Base-by-base conservation (phyloP, 2,329 filamentous ascomycete genomes). In the Aspergillus sp. region DNA sequence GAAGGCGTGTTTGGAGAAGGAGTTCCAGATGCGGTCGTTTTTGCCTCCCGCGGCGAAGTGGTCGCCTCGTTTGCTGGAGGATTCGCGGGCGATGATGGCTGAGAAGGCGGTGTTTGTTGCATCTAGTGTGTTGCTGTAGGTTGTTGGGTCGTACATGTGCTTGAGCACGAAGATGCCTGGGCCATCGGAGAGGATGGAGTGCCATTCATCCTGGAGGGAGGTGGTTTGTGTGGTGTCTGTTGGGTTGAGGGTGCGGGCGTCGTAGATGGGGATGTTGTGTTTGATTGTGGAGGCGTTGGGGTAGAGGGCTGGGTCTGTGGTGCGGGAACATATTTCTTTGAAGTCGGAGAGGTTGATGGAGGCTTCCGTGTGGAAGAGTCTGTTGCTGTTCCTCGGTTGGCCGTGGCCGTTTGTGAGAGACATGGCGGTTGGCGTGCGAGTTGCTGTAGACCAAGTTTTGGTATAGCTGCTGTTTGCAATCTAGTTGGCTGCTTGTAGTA, bases 1-100 rank as follows among this genome's bases (percentile, higher is more conserved):
- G 2, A 84, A 71, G 22, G 80, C 83, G 68, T 89, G 87, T 69
- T 89, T 89, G 64, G 82, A 82, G 73, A 89, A 86, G 0, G 86
- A 86, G 75, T 89, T 89, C 86, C 86, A 89, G 75, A 89, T 87
- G 9, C 87, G 81, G 57, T 84, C 80, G 69, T 89, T 89, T 25
- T 80, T 79, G 23, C 83, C 83, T 2, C 79, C 77, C 4, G 80
- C 74, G 1, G 86, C 85, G 71, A 89, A 89, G 68, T 89, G 87
- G 71, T 89, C 87, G 23, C 87, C 87, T 55, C 82, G 81, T 51
- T 56, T 53, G 1, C 72, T 54, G 23, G 69, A 52, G 6, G 67
- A 66, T 31, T 74, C 65, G 30, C 69, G 71, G 71, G 87, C 82
- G 71, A 87, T 84, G 63, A 87, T 86, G 2, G 66, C 61, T 4